Conservation (phyloP, 441 rosid species). For the Theobroma grandiflorum region DNA sequence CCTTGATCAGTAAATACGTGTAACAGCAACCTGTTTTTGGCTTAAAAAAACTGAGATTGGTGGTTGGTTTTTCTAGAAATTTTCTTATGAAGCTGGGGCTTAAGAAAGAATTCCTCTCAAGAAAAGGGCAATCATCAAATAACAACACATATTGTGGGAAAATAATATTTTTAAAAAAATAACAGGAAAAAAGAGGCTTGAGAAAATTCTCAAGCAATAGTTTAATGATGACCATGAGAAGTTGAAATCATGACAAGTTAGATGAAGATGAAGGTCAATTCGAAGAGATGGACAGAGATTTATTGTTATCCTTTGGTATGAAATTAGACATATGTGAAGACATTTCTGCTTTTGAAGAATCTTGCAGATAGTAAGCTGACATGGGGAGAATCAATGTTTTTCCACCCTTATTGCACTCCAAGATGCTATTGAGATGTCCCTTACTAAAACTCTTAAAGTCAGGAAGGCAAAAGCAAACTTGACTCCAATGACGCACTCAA, state of each 20-base stretch:
- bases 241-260: not conserved
- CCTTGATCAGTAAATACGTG: not conserved
- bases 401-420: not conserved
- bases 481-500: not conserved
- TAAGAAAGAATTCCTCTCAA: not conserved
- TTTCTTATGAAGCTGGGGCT: not conserved
- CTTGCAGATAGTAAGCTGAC: not conserved
- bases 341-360: not conserved
- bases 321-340: not conserved
- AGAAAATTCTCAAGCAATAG: not conserved
- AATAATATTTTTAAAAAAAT: not conserved
- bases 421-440: not conserved
- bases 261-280: not conserved
- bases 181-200: not conserved
- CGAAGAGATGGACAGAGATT: not conserved
- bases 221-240: not conserved
- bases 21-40: not conserved
- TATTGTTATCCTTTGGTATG: not conserved
- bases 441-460: not conserved
- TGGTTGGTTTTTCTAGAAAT: not conserved
- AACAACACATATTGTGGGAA: not conserved
- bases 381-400: not conserved
- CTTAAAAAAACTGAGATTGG: not conserved
- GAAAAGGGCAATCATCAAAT: not conserved
- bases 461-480: slow-evolving; percentile 2